These are phyloP conservation scores for Penstemon barbatus DNA, from an alignment of 257 asterid genomes.

Conservation along the genomic window DNA sequence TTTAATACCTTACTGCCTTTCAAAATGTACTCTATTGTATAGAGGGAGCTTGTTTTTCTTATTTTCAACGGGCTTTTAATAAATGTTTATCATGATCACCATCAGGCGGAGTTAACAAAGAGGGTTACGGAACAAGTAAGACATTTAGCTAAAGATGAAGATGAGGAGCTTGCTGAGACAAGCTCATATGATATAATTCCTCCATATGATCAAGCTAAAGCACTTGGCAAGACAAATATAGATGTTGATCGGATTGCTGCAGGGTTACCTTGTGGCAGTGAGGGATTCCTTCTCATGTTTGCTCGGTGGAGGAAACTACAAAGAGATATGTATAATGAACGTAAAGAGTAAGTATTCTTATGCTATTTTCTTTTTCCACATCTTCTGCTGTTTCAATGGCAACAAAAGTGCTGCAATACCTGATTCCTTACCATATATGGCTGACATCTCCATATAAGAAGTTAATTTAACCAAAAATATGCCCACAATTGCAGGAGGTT, in stretches of 20 bases:
- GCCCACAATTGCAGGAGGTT: slow-evolving; percentile 64
- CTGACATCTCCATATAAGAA: slow-evolving; percentile 15
- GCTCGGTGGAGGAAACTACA: slow-evolving; percentile 99
- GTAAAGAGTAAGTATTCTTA: slow-evolving; percentile 65
- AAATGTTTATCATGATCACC: slow-evolving; percentile 13
- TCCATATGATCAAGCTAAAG: slow-evolving; percentile 98
- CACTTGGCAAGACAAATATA: slow-evolving; percentile 96
- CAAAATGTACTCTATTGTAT: not conserved
- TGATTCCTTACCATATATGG: slow-evolving; percentile 3
- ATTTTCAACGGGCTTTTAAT: slow-evolving; percentile 9
- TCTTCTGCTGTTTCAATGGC: slow-evolving; percentile 8
- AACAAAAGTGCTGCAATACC: not conserved
- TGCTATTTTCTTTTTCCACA: not conserved
- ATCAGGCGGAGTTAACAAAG: slow-evolving; percentile 78
- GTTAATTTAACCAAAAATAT: slow-evolving; percentile 27
- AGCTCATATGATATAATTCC: slow-evolving; percentile 72
- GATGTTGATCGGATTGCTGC: slow-evolving; percentile 97
- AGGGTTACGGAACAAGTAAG: slow-evolving; percentile 94
- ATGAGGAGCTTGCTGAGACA: slow-evolving; percentile 74
- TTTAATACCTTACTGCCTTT: slow-evolving; percentile 1
- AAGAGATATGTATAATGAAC: slow-evolving; percentile 86
- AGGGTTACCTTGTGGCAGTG: slow-evolving; percentile 97
- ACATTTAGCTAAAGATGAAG: slow-evolving; percentile 84
- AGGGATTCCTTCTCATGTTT: slow-evolving; percentile 97
- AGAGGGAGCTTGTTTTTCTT: slow-evolving; percentile 1